Evolutionary conservation across 2,329 filamentous ascomycete species (phyloP).

Genomic region (Graphilbum sp.): DNA sequence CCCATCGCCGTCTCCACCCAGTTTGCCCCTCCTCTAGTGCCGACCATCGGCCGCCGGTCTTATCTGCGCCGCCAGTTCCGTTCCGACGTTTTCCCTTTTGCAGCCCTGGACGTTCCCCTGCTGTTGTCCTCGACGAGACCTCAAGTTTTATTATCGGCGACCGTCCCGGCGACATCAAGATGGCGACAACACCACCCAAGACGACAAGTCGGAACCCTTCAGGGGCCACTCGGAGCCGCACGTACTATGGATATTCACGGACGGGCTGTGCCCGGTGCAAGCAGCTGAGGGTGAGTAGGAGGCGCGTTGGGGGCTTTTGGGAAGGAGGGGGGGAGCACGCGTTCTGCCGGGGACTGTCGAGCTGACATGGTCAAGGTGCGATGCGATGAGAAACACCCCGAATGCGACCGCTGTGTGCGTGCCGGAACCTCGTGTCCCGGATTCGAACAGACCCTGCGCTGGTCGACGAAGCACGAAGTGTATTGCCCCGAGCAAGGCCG

Average conservation of each 20-base stretch:
- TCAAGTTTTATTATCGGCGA: no score
- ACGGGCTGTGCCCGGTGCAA: slow-evolving; percentile 10
- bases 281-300: slow-evolving; percentile 6
- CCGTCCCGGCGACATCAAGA: no score
- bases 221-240: slow-evolving; percentile 4
- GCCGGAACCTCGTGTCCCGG: slow-evolving; percentile 26
- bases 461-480: slow-evolving; percentile 31
- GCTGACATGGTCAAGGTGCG: slow-evolving; percentile 5
- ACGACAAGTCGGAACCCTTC: background rate
- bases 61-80: no score
- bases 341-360: background rate
- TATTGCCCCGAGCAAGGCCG: background rate
- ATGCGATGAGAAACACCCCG: slow-evolving; percentile 9
- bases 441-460: slow-evolving; percentile 27
- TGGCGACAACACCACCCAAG: background rate
- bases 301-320: no score
- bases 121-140: no score
- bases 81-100: no score
- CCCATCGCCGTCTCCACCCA: no score
- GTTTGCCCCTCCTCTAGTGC: no score
- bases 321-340: no score
- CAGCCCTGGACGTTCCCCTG: no score
- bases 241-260: slow-evolving; percentile 10
- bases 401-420: slow-evolving; percentile 25
- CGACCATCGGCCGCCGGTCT: no score